Evolutionary conservation across 2,329 filamentous ascomycete species (phyloP), one percentile per base, ranked within the genome.

Genomic region (Ophiostoma ips): DNA sequence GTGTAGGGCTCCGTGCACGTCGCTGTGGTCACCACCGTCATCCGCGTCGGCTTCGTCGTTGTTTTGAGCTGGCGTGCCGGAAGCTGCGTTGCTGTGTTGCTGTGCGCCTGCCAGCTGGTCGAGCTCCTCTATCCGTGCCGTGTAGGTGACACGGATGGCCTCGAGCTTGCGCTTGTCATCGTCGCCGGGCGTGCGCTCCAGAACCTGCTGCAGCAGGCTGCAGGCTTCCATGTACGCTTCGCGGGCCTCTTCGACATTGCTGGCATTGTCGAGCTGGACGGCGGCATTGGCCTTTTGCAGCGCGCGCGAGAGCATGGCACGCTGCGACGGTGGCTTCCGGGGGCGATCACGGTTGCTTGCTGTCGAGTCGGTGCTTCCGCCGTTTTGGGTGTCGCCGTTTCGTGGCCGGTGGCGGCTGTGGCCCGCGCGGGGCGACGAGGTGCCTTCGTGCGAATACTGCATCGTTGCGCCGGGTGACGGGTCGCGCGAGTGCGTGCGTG

Each of bases 281-380:
- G 92, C 92, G 12, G 87, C 90, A 61, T 98, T 95, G 46, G 92
- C 92, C 67, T 95, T 95, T 62, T 94, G 84, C 50, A 98, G 70
- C 1, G 92, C 92, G 58, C 85, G 86, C n/a, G 90, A 95, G 34
- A 98, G 75, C 89, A 96, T 96, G 11, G 83, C 85, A 70, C 95
- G 96, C 63, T 96, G 84, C 1, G 84, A 87, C 13, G 78, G 77
- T n/a, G 67, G 67, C 54, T 72, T 72, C 46, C 33, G 19, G 43
- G 5, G 11, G 43, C 67, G 66, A 19, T 52, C 50, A 30, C 66
- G 60, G 43, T 59, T 57, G 33, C 63, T 64, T 37, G 61, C 64
- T 8, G 62, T 64, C 6, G 67, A 68, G 49, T 73, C 71, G 18
- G 61, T 59, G 57, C 70, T 72, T 34, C 66, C 64, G 53, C 43